Evolutionary conservation across 805 yeast species (phyloP).

Genomic region (Starmerella bombicola): DNA sequence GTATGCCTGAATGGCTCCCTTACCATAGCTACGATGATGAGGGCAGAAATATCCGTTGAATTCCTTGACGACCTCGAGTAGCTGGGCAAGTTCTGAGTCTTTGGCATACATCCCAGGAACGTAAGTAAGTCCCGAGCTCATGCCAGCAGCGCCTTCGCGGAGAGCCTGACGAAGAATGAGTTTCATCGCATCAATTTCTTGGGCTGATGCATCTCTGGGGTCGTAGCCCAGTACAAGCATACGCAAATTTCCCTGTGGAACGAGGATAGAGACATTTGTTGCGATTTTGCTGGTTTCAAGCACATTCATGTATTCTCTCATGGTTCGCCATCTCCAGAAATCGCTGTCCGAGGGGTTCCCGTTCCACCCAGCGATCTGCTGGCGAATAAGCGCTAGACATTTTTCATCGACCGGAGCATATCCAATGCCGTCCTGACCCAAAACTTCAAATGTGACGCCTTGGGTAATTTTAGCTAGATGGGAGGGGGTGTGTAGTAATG

Average conservation of each 20-base stretch:
- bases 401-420: constrained; percentile 16
- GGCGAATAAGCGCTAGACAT: constrained; percentile 11
- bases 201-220: constrained; percentile 14
- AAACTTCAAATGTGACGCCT: constrained; percentile 18
- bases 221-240: constrained; percentile 19
- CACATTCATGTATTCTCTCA: constrained; percentile 8
- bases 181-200: constrained; percentile 12
- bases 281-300: constrained; percentile 9
- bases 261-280: constrained; percentile 14
- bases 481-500: constrained; percentile 14
- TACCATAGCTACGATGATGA: constrained; percentile 19
- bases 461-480: constrained; percentile 17
- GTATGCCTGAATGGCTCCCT: constrained; percentile 17
- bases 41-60: constrained; percentile 16
- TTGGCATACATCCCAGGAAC: constrained; percentile 19
- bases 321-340: constrained; percentile 14
- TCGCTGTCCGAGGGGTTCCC: constrained; percentile 13
- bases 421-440: constrained; percentile 19
- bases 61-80: constrained; percentile 8
- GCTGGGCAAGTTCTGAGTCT: constrained; percentile 17
- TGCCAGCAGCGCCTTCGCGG: constrained; percentile 15
- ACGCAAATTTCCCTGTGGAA: constrained; percentile 18
- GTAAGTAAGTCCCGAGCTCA: constrained; percentile 18
- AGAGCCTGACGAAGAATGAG: constrained; percentile 7
- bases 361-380: constrained; percentile 18